Conservation (phyloP, 805 yeast genomes). For the Candida boleticola region DNA sequence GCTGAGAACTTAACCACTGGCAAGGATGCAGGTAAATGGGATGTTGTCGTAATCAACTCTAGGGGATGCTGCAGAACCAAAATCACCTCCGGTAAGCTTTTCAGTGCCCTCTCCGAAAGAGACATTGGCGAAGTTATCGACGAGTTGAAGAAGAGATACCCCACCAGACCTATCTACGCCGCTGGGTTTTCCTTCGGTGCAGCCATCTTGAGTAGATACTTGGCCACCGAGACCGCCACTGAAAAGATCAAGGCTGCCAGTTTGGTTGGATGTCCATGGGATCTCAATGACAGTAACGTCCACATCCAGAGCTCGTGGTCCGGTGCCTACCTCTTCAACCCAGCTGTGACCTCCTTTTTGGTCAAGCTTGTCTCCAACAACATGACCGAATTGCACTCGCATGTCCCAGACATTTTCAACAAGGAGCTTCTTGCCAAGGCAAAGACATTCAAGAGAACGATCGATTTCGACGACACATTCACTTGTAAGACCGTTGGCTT, state of each 20-base stretch:
- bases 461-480: conserved; percentile 61
- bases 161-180: conserved; percentile 59
- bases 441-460: conserved; percentile 30
- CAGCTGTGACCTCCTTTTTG: conserved; percentile 31
- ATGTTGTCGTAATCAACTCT: conserved; percentile 64
- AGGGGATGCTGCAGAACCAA: conserved; percentile 76
- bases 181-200: conserved; percentile 87
- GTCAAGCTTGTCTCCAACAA: conserved; percentile 32
- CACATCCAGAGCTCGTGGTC: conserved; percentile 38
- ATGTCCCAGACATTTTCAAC: conserved; percentile 25
- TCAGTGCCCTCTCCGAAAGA: conserved; percentile 68
- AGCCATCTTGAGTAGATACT: conserved; percentile 63
- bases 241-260: conserved; percentile 49
- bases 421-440: conserved; percentile 18
- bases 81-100: conserved; percentile 66
- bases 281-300: conserved; percentile 49
- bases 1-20: conserved; percentile 38
- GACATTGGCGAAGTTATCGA: conserved; percentile 60
- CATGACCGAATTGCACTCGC: conserved; percentile 27
- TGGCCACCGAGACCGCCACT: conserved; percentile 59
- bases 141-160: conserved; percentile 49
- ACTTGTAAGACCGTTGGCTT: conserved; percentile 70
- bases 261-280: conserved; percentile 72
- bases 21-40: conserved; percentile 43
- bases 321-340: conserved; percentile 33